These are phyloP conservation scores for Cyberlindnera petersonii DNA, from an alignment of 805 yeast genomes.

Conservation along the genomic window DNA sequence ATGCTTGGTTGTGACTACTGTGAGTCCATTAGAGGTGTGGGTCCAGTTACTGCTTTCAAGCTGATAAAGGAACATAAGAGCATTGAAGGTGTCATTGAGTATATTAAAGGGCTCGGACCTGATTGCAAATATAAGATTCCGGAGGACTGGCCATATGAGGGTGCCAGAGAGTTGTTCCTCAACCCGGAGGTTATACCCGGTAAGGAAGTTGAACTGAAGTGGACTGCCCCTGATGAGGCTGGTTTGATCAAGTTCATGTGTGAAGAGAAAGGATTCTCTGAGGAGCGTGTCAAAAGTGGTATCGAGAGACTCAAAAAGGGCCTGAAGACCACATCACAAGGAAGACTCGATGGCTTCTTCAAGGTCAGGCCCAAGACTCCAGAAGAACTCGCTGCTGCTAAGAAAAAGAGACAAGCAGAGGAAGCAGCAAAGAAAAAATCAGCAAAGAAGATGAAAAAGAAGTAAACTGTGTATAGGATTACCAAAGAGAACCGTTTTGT, in stretches of 20 bases:
- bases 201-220: slow-evolving; percentile 63
- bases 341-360: slow-evolving; percentile 89
- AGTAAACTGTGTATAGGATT: slow-evolving; percentile 5
- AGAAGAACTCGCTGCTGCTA: slow-evolving; percentile 35
- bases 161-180: slow-evolving; percentile 79
- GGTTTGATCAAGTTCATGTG: slow-evolving; percentile 83
- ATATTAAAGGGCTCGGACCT: slow-evolving; percentile 53
- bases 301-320: slow-evolving; percentile 83
- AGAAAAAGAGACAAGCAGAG: slow-evolving; percentile 27
- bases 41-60: slow-evolving; percentile 91
- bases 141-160: slow-evolving; percentile 90
- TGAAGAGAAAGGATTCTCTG: slow-evolving; percentile 84
- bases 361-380: slow-evolving; percentile 55
- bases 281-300: slow-evolving; percentile 86
- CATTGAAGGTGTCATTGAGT: slow-evolving; percentile 72
- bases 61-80: slow-evolving; percentile 81
- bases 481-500: too few species aligned
- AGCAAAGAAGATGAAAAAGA: slow-evolving; percentile 22
- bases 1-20: slow-evolving; percentile 96
- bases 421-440: slow-evolving; percentile 29
- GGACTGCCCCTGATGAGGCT: slow-evolving; percentile 86
- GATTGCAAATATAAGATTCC: slow-evolving; percentile 78
- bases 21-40: slow-evolving; percentile 91
- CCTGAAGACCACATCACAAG: slow-evolving; percentile 81
- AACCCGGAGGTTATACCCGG: slow-evolving; percentile 76